Evolutionary conservation across 768 basidiomycete genomes (phyloP).

Genomic region (Lyophyllum shimeji): DNA sequence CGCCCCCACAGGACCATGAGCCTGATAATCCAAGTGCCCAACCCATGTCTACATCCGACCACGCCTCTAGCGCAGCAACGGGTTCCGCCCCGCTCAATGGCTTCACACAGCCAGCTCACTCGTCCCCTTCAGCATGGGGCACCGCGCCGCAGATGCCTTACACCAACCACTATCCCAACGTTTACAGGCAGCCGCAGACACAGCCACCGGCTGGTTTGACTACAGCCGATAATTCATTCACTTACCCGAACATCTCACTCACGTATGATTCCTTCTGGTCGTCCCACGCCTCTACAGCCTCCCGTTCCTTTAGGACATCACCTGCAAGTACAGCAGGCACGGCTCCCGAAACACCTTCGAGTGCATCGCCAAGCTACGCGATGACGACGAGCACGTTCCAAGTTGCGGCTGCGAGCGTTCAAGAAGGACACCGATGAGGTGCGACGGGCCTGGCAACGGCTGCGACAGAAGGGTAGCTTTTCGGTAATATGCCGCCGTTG

Average conservation of each 20-base stretch:
- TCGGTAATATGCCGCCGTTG: not conserved
- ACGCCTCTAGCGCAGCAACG: not conserved
- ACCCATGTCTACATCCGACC: not conserved
- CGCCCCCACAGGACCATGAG: not conserved
- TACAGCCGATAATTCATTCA: slow-evolving; percentile 21
- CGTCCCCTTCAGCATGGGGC: not conserved
- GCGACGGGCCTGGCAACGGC: slow-evolving; percentile 2
- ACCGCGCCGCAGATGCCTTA: not conserved
- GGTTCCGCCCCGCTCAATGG: not conserved
- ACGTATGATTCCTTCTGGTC: slow-evolving; percentile 71
- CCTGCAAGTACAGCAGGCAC: slow-evolving; percentile 1
- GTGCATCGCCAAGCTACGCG: not conserved
- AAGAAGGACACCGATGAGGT: not conserved
- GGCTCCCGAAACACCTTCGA: not conserved
- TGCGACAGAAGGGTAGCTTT: slow-evolving; percentile 7
- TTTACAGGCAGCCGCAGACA: slow-evolving; percentile 9
- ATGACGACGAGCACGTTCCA: slow-evolving; percentile 1
- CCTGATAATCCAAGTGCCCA: slow-evolving; percentile 1
- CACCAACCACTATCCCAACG: slow-evolving; percentile 13
- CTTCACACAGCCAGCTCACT: not conserved
- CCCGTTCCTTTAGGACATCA: slow-evolving; percentile 19
- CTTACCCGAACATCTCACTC: slow-evolving; percentile 32
- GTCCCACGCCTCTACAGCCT: slow-evolving; percentile 36
- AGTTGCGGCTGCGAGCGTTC: not conserved
- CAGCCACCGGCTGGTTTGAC: slow-evolving; percentile 6